A percentile compares a stretch with the other conserved stretches of the same genome.
phyloP scores from a whole-genome alignment of 805 yeast species.

The Kodamaea nitidulidarum region DNA sequence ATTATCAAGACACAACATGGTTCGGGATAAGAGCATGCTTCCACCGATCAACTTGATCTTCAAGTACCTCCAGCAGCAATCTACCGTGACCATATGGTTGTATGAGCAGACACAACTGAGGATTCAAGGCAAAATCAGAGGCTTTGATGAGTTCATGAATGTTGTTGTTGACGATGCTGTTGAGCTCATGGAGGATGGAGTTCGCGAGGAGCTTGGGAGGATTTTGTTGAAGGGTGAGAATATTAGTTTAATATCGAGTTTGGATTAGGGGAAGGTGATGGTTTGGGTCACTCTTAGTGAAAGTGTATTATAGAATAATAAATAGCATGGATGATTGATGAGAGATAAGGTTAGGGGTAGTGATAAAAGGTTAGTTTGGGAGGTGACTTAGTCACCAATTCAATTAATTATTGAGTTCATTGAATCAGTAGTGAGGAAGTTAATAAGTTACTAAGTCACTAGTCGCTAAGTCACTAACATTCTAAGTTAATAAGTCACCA shows the following conservation, averaged over 20 bases:
- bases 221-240: constrained; percentile 91
- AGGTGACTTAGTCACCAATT: too few species aligned
- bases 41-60: constrained; percentile 93
- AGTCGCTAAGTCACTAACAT: not conserved
- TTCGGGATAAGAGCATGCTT: constrained; percentile 43
- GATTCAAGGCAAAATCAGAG: constrained; percentile 79
- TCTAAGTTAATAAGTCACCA: not conserved
- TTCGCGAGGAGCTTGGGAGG: constrained; percentile 59
- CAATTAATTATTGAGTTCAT: too few species aligned
- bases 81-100: constrained; percentile 80
- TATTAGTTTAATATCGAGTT: constrained; percentile 63
- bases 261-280: constrained; percentile 21
- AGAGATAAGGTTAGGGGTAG: too few species aligned
- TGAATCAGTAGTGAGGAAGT: too few species aligned
- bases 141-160: constrained; percentile 98
- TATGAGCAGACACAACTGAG: constrained; percentile 77
- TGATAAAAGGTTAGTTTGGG: too few species aligned
- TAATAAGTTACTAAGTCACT: too few species aligned
- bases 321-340: too few species aligned
- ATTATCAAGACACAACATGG: constrained; percentile 4
- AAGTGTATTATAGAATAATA: not conserved
- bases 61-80: constrained; percentile 78
- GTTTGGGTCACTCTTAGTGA: not conserved
- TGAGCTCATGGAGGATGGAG: constrained; percentile 56
- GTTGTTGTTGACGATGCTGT: constrained; percentile 55